phyloP scores from a whole-genome alignment of 345 rosid species.

The Citrus australasica region DNA sequence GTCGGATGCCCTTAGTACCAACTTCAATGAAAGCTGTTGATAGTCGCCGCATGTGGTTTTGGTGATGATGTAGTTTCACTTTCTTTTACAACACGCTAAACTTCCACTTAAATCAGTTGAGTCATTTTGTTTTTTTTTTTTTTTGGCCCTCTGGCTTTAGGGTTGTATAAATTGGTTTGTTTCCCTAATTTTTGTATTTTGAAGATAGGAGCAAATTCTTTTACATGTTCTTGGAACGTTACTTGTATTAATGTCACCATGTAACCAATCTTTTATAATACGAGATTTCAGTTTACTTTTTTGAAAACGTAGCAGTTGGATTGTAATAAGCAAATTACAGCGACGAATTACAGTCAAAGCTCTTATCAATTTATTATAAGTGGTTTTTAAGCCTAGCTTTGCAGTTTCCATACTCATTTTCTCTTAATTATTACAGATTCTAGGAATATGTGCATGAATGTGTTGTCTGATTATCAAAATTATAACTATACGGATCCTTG shows the following conservation, averaged over 20 bases:
- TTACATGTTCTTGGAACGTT: neutral
- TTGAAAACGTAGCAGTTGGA: neutral
- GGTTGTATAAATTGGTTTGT: constrained; percentile 18
- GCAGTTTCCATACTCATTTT: no score
- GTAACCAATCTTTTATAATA: constrained; percentile 8
- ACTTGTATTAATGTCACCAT: constrained; percentile 14
- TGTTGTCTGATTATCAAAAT: neutral
- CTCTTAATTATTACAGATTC: neutral
- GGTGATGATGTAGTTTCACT: constrained; percentile 43
- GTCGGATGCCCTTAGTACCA: constrained; percentile 76
- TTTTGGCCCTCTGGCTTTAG: neutral
- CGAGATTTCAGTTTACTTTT: neutral
- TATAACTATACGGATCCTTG: no score
- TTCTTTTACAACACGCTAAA: neutral
- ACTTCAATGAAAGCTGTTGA: constrained; percentile 77
- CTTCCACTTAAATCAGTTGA: constrained; percentile 16
- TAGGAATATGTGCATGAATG: neutral
- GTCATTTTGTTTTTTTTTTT: constrained; percentile 19
- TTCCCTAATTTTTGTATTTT: neutral
- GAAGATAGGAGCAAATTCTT: neutral
- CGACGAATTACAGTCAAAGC: no score
- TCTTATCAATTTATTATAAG: no score
- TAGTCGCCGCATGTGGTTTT: constrained; percentile 71
- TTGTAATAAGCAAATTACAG: no score
- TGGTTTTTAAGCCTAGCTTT: no score